Base-by-base conservation (phyloP, 805 yeast species). In the Candida saitoana region DNA sequence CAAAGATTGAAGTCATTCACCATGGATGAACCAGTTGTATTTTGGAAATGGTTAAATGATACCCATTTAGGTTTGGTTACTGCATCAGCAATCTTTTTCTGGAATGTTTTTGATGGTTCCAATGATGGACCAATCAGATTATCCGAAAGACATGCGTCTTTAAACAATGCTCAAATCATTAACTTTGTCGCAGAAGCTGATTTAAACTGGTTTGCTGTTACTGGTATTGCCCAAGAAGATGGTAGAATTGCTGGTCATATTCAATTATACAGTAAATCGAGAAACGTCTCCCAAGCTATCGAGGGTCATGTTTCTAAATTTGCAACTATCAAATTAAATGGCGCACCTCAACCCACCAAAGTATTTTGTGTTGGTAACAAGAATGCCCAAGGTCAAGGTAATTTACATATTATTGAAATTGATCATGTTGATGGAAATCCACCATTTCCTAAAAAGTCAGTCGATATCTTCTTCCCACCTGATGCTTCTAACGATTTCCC, bases 401-500 rank as follows among this genome's bases (percentile, higher is more conserved):
- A 75, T 48, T 75, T 93, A 62, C 96, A 90, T 65, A 80, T 93
- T 52, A 87, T 91, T 51, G 99, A 95, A 71, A 93, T 95, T 56
- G 99, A 93, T 63, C 98, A 93, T 62, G 87, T 82, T 53, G 85
- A 84, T 15, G 82, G 82, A 43, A 78, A 83, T 54, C 96, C 97
- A n/a, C 71, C 74, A 17, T 93, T 85, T 71, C 77, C 79, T 47
- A 93, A 95, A 76, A 89, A 89, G 65, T 79, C 87, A 36, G 93
- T 87, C 38, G 98, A 91, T 55, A 82, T 93, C 47, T 93, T 86
- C 68, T 89, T 91, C 78, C 99, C 99, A 27, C 90, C 96, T 19
- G 99, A 95, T 69, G 96, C 96, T 36, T 74, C 86, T 32, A 86
- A 85, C 62, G 99, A 93, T 68, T 93, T 93, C 82, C 99, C 99